Base-by-base conservation (phyloP, 306 rosid species). In the Castanopsis chinensis region DNA sequence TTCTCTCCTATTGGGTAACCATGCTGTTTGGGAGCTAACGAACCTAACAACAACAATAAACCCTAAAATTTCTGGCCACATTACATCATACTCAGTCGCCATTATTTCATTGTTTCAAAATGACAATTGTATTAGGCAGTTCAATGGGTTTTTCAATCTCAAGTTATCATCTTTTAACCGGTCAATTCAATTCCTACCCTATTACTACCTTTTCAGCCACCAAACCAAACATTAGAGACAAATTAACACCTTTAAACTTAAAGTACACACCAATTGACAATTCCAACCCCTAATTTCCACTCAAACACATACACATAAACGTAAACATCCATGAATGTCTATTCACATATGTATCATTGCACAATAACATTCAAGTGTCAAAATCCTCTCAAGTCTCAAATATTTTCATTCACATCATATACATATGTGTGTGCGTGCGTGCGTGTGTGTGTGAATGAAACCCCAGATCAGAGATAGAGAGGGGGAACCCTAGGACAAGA, bases 401-500 rank as follows among this genome's bases (percentile, higher is more conserved):
- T 23, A 30, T 30, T 30, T 64, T 17, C 35, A 61, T 5, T 4
- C 32, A 28, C 52, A 67, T 37, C 45, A 37, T 37, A 37, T 37
- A 37, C 8, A 1, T 63, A 11, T 58, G 9, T 8, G 30, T 18
- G 6, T n/a, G 14, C 23, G 7, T 5, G 20, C 1, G 27, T 63
- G 9, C 21, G 21, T 3, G 28, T 18, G 5, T n/a, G 14, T 41
- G 17, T 5, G 11, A 4, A 51, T 32, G 52, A 83, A 85, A 82
- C 79, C 86, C 86, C 78, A 74, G 86, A 89, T 87, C 90, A 83
- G 25, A 59, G 30, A n/a, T 63, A 64, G 74, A 81, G 32, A 80
- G 5, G 37, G 17, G 74, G 79, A 84, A 92, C 96, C 97, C 89
- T 94, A 49, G 93, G 98, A 37, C 43, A 37, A 2, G 10, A 37